Percentiles rank a stretch among this genome's conserved stretches.
Conservation (phyloP, 2,329 filamentous ascomycete species). For the Microsporum audouinii region DNA sequence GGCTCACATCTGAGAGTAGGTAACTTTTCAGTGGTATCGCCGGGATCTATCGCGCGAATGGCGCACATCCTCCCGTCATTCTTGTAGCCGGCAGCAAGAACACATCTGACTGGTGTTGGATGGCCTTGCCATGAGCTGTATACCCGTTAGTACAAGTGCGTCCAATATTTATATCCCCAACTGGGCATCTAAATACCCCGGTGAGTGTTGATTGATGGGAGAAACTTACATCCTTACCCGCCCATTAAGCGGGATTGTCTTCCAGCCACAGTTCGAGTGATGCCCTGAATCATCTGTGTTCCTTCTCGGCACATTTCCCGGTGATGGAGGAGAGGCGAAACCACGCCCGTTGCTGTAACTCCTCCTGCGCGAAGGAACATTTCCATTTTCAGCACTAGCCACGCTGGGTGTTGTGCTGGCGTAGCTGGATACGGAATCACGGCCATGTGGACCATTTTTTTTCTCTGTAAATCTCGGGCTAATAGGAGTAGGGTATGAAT, state of each 20-base stretch:
- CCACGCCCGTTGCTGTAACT: not conserved
- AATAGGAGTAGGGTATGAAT: not conserved
- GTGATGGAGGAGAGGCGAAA: not conserved
- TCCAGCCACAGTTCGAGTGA: not conserved
- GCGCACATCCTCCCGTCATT: constrained; percentile 3
- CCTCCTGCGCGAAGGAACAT: not conserved
- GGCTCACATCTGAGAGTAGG: not conserved
- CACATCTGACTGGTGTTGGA: constrained; percentile 1
- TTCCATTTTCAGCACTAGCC: not conserved
- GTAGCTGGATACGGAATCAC: not conserved
- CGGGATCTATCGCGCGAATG: constrained; percentile 6
- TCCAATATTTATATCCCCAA: not conserved
- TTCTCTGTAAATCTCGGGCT: not conserved
- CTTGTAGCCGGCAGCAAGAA: constrained; percentile 8
- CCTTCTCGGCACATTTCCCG: not conserved
- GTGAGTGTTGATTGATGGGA: not conserved
- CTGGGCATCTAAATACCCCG: not conserved
- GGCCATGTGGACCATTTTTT: not conserved
- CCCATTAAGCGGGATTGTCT: not conserved
- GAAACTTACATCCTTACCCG: not conserved
- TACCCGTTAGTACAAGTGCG: not conserved
- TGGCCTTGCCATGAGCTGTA: not conserved
- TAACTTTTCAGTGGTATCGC: not conserved
- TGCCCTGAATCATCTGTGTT: not conserved
- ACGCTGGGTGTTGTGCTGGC: not conserved